These are phyloP conservation scores for Phytophthora colocasiae DNA, from an alignment of 352 stramenopile genomes.

Conservation along the genomic window DNA sequence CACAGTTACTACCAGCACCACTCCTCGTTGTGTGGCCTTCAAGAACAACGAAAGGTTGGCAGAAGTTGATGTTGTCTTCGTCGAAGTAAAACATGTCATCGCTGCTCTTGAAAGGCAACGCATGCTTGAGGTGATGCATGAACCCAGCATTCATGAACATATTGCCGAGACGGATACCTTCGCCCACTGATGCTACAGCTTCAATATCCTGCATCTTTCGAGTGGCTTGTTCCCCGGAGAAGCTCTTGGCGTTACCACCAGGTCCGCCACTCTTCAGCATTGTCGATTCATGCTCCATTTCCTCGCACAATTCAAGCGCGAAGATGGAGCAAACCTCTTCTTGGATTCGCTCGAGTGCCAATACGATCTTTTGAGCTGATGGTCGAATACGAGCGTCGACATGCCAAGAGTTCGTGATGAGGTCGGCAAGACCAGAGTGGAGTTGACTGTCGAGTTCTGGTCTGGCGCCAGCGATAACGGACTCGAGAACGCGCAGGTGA, in stretches of 20 bases:
- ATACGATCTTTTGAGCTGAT: slow-evolving; percentile 53
- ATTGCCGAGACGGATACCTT: slow-evolving; percentile 59
- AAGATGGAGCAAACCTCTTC: slow-evolving; percentile 53
- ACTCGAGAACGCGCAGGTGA: slow-evolving; percentile 57
- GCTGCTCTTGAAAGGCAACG: slow-evolving; percentile 45
- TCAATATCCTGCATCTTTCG: slow-evolving; percentile 53
- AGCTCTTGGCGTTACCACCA: slow-evolving; percentile 29
- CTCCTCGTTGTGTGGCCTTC: slow-evolving; percentile 31
- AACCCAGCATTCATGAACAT: slow-evolving; percentile 66
- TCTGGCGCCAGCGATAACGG: slow-evolving; percentile 48
- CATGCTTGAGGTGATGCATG: slow-evolving; percentile 62
- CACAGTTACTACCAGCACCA: slow-evolving; percentile 8
- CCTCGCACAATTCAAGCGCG: slow-evolving; percentile 40
- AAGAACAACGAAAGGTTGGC: slow-evolving; percentile 45
- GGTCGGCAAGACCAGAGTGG: slow-evolving; percentile 36
- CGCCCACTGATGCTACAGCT: slow-evolving; percentile 44
- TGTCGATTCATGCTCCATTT: slow-evolving; percentile 36
- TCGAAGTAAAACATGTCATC: slow-evolving; percentile 62
- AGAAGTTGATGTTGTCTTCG: slow-evolving; percentile 44
- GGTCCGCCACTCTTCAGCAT: slow-evolving; percentile 33
- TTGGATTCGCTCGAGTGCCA: slow-evolving; percentile 51
- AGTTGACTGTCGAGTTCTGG: slow-evolving; percentile 46
- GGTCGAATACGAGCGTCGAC: slow-evolving; percentile 45
- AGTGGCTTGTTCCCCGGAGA: slow-evolving; percentile 30
- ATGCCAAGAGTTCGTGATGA: slow-evolving; percentile 54